Evolutionary conservation across 2,329 filamentous ascomycete genomes (phyloP), one percentile per base, ranked within the genome.

Genomic region (Trichoderma sp.): DNA sequence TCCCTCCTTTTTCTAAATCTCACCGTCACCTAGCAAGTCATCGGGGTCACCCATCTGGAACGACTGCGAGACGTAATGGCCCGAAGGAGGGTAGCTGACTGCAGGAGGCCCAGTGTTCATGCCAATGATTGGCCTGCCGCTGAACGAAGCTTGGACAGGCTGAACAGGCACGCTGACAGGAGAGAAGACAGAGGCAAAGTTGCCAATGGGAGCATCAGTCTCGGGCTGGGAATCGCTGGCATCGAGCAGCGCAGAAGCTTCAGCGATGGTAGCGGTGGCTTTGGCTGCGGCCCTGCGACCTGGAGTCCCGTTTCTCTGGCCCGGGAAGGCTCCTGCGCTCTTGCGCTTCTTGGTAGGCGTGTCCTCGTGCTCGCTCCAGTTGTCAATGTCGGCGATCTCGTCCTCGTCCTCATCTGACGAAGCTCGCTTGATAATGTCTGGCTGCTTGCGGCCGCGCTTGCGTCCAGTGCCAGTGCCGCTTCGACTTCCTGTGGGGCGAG

Each of bases 281-380:
- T 76, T 78, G 32, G 74, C 73, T 11, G 80, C 80, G 57, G 80
- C 80, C 57, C 74, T 74, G 71, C 80, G 80, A 68, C 77, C 77
- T 6, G 79, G 76, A 20, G 77, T 77, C 28, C 74, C 75, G 65
- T 70, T 73, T 75, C 74, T 75, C 72, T 75, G 71, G 67, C 73
- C 74, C 32, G 78, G 74, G 67, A 73, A 43, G 8, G 74, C 74
- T 26, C 74, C 74, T 26, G 73, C 74, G 5, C 74, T 76, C 75
- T 78, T 80, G 12, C 73, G 55, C 6, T 78, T 76, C 78, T 83
- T 84, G 26, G 80, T 81, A 2, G 81, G 81, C 2, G 82, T 83
- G 28, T 80, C 77, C 28, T 82, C 77, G 71, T 78, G 74, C 4
- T 77, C 79, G 36, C 80, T 78, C 66, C 77, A 80, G 73, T 79